Percentiles rank a stretch among this genome's conserved stretches.
Conservation (phyloP, 2,329 filamentous ascomycete genomes). For the Lasiodiplodia sp. region DNA sequence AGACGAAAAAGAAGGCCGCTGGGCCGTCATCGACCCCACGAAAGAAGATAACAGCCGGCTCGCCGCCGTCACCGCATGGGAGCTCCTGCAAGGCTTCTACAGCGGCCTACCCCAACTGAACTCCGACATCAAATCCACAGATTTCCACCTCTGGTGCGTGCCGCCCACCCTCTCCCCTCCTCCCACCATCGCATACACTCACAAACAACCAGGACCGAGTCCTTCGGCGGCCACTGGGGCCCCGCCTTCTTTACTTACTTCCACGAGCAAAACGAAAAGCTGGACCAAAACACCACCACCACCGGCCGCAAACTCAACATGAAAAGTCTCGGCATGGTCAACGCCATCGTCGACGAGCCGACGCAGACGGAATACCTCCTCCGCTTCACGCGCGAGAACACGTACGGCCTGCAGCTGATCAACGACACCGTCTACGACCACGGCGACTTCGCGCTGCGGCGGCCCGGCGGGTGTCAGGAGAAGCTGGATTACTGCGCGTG, state of each 20-base stretch:
- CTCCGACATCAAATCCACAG: conserved; percentile 59
- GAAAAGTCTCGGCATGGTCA: conserved; percentile 40
- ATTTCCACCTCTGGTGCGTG: conserved; percentile 58
- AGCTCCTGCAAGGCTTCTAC: conserved; percentile 46
- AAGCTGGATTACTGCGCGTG: conserved; percentile 54
- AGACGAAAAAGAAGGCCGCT: neutral
- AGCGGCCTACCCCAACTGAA: conserved; percentile 53
- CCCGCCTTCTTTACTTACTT: conserved; percentile 65
- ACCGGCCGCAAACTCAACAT: conserved; percentile 42
- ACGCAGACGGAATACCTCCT: conserved; percentile 44
- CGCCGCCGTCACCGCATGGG: conserved; percentile 46
- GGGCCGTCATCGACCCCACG: conserved; percentile 52
- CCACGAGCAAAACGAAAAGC: conserved; percentile 63
- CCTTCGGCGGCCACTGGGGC: conserved; percentile 66
- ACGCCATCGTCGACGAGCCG: conserved; percentile 45
- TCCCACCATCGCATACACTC: neutral
- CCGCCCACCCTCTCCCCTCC: too few relatives aligned
- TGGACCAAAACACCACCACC: conserved; percentile 37
- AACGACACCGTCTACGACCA: conserved; percentile 56
- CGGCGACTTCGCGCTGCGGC: conserved; percentile 54
- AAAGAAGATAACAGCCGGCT: conserved; percentile 52
- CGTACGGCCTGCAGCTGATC: conserved; percentile 62
- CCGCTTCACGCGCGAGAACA: conserved; percentile 64
- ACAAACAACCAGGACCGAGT: conserved; percentile 44
- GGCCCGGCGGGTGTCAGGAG: conserved; percentile 61